Evolutionary conservation across 2,329 filamentous ascomycete genomes (phyloP).

Genomic region (Pyrenophora graminea): DNA sequence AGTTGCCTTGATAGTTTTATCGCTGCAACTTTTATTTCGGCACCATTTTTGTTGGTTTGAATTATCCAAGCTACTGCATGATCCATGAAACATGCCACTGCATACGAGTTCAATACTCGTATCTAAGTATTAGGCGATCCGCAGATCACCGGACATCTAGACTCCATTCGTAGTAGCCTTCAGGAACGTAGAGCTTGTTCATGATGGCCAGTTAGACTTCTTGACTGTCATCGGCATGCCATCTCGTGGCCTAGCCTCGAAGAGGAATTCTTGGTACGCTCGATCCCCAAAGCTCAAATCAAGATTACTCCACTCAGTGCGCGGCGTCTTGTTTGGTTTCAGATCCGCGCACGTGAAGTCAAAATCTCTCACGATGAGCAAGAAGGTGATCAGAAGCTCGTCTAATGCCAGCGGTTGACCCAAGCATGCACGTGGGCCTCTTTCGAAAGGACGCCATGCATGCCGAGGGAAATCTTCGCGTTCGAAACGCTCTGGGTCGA

Average conservation of each 20-base stretch:
- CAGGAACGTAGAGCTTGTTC: background rate
- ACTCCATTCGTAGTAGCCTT: background rate
- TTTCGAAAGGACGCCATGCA: constrained; percentile 61
- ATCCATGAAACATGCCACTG: background rate
- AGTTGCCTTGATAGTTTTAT: too few relatives aligned
- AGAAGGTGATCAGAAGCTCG: constrained; percentile 57
- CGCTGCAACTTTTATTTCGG: too few relatives aligned
- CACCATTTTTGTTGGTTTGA: background rate
- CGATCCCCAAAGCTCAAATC: constrained; percentile 38
- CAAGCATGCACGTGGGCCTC: constrained; percentile 61
- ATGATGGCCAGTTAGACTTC: constrained; percentile 21
- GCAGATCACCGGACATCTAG: background rate
- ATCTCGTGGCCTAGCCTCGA: constrained; percentile 39
- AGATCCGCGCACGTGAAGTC: constrained; percentile 49
- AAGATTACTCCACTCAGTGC: constrained; percentile 32
- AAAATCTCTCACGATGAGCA: constrained; percentile 56
- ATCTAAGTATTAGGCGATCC: background rate
- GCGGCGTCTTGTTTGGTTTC: constrained; percentile 32
- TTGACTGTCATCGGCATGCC: constrained; percentile 40
- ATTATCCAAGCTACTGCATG: background rate
- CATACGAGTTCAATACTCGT: background rate
- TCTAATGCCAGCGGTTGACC: constrained; percentile 61
- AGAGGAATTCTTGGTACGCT: constrained; percentile 37
- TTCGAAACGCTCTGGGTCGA: constrained; percentile 44
- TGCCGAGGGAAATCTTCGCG: constrained; percentile 50